Conservation (phyloP, 2,329 filamentous ascomycete species). For the Colletotrichum scovillei region DNA sequence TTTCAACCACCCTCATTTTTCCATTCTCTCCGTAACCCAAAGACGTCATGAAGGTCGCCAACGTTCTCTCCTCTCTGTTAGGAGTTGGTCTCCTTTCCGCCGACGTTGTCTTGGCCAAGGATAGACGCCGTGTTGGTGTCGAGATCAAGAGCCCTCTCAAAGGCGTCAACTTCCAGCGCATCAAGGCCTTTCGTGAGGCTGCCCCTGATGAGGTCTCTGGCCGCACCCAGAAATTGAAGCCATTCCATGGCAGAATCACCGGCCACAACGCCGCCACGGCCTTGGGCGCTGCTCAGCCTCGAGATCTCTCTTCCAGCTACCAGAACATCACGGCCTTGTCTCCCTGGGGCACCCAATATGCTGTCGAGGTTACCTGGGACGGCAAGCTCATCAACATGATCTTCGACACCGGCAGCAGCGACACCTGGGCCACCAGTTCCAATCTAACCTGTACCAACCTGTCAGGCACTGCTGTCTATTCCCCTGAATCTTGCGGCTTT, state of each 20-base stretch:
- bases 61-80: slow-evolving; percentile 12
- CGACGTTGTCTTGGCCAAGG: slow-evolving; percentile 14
- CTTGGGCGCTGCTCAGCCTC: slow-evolving; percentile 37
- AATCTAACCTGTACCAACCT: slow-evolving; percentile 55
- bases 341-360: slow-evolving; percentile 54
- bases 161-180: slow-evolving; percentile 50
- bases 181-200: slow-evolving; percentile 42
- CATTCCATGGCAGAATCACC: slow-evolving; percentile 40
- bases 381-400: slow-evolving; percentile 52
- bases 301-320: slow-evolving; percentile 36
- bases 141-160: slow-evolving; percentile 50
- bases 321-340: slow-evolving; percentile 54
- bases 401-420: slow-evolving; percentile 63
- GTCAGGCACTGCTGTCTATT: slow-evolving; percentile 42
- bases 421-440: slow-evolving; percentile 59
- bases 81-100: slow-evolving; percentile 14
- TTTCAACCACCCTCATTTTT: slow-evolving; percentile 12
- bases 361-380: slow-evolving; percentile 54
- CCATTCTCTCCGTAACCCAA: not conserved
- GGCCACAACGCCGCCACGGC: slow-evolving; percentile 45
- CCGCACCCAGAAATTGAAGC: slow-evolving; percentile 48
- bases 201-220: slow-evolving; percentile 43
- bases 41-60: slow-evolving; percentile 29
- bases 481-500: slow-evolving; percentile 52
- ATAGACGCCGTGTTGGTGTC: slow-evolving; percentile 10